Percentiles rank a stretch among this genome's conserved stretches.
phyloP scores from a whole-genome alignment of 2,329 filamentous ascomycete genomes.

The Fusarium staphyleae region DNA sequence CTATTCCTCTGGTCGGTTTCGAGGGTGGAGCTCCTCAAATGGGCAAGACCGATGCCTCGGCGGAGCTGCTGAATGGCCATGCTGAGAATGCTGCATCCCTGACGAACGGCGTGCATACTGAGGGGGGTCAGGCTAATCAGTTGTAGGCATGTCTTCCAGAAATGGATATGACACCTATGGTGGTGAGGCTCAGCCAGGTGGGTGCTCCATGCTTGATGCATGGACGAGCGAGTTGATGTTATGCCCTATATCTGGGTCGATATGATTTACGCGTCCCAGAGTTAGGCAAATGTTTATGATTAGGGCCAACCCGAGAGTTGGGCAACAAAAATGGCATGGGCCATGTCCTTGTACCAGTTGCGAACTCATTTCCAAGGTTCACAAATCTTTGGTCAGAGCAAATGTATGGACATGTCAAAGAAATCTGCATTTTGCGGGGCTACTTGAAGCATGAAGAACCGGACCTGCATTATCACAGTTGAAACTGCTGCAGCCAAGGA shows the following conservation, averaged over 20 bases:
- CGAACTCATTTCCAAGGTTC: slow-evolving; percentile 26
- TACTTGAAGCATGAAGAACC: slow-evolving; percentile 17
- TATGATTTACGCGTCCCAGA: slow-evolving; percentile 30
- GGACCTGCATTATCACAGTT: slow-evolving; percentile 16
- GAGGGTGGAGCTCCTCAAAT: slow-evolving; percentile 16
- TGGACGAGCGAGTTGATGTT: slow-evolving; percentile 14
- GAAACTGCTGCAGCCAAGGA: slow-evolving; percentile 9
- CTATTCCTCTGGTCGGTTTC: slow-evolving; percentile 21
- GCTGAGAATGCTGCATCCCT: slow-evolving; percentile 26
- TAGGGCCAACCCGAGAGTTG: slow-evolving; percentile 16
- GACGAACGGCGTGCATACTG: slow-evolving; percentile 43
- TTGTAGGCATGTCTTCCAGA: slow-evolving; percentile 19
- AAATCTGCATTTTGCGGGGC: slow-evolving; percentile 13
- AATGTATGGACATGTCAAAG: slow-evolving; percentile 27
- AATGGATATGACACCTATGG: slow-evolving; percentile 7
- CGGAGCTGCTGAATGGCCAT: slow-evolving; percentile 34
- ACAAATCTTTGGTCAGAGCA: slow-evolving; percentile 18
- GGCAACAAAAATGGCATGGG: slow-evolving; percentile 23
- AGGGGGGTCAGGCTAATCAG: slow-evolving; percentile 19
- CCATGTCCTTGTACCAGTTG: slow-evolving; percentile 31
- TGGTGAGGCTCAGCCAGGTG: slow-evolving; percentile 13
- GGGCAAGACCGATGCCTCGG: slow-evolving; percentile 16
- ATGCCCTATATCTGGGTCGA: slow-evolving; percentile 19
- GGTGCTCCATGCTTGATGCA: slow-evolving; percentile 8
- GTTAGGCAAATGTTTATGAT: slow-evolving; percentile 35